Conservation (phyloP, 208 protist species). For the Trypanosoma lewisi region DNA sequence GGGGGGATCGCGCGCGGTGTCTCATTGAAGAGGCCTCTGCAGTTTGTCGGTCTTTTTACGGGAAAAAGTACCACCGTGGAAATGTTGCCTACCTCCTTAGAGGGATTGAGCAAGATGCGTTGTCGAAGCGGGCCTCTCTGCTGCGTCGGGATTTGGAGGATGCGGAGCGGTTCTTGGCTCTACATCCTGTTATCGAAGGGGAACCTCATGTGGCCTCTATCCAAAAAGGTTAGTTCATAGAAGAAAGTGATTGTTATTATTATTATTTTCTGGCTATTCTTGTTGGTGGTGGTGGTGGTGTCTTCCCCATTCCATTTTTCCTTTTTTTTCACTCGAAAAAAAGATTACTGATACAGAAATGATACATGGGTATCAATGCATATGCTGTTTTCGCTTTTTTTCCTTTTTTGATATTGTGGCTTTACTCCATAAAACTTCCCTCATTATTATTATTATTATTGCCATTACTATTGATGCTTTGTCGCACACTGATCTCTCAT, state of each 20-base stretch:
- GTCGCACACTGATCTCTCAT: conserved; percentile 12
- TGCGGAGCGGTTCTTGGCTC: conserved; percentile 68
- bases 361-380: neutral
- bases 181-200: conserved; percentile 42
- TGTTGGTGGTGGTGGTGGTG: too few relatives aligned
- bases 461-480: conserved; percentile 37
- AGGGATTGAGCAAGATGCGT: conserved; percentile 59
- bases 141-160: conserved; percentile 65
- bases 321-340: neutral
- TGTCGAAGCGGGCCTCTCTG: conserved; percentile 67
- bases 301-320: neutral
- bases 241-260: neutral
- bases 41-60: conserved; percentile 70
- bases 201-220: conserved; percentile 12
- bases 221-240: conserved; percentile 12
- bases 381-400: conserved; percentile 5
- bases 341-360: neutral
- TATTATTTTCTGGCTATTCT: too few relatives aligned
- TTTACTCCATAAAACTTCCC: neutral
- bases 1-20: conserved; percentile 68
- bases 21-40: conserved; percentile 74
- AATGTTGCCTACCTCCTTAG: conserved; percentile 62
- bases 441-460: neutral
- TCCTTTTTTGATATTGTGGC: conserved; percentile 12
- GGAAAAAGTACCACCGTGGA: conserved; percentile 82